Percentiles rank a stretch among this genome's conserved stretches.
Evolutionary conservation across 225 moss, liverwort and hornwort genomes (phyloP).

Genomic region (Thuidium tamariscinum): DNA sequence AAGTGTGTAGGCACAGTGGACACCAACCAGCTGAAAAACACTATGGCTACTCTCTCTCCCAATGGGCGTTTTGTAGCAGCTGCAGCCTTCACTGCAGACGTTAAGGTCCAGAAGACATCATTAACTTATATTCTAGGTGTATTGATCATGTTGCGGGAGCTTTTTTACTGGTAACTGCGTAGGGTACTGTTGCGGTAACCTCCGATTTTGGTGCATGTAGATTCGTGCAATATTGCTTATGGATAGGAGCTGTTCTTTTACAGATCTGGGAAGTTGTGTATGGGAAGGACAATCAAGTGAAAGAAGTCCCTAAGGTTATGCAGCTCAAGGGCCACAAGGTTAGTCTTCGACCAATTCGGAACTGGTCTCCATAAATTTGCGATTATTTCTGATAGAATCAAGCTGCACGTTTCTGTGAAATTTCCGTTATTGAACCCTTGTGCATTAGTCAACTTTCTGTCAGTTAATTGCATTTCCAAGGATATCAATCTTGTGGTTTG

Average conservation of each 20-base stretch:
- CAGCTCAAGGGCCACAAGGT: slow-evolving; percentile 99
- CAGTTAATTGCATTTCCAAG: not conserved
- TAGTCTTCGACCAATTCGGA: not conserved
- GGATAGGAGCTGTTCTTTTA: not conserved
- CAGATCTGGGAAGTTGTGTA: slow-evolving; percentile 95
- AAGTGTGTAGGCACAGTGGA: slow-evolving; percentile 83
- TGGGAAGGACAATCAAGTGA: slow-evolving; percentile 83
- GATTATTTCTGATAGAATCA: not conserved
- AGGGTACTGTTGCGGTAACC: not conserved
- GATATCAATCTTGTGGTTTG: not conserved
- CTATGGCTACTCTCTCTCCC: slow-evolving; percentile 79
- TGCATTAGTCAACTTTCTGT: not conserved
- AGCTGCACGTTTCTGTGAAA: not conserved
- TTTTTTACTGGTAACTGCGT: not conserved
- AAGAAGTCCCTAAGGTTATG: slow-evolving; percentile 77
- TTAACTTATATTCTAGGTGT: not conserved
- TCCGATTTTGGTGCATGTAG: not conserved
- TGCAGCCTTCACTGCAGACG: slow-evolving; percentile 98
- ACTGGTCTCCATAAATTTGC: not conserved
- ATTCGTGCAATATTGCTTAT: not conserved
- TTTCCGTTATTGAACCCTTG: not conserved
- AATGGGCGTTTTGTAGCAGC: slow-evolving; percentile 93
- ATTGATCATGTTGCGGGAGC: not conserved
- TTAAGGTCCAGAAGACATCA: slow-evolving; percentile 51
- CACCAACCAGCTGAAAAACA: slow-evolving; percentile 95